phyloP scores from a whole-genome alignment of 2,329 filamentous ascomycete genomes.

The Colletotrichum chrysophilum region DNA sequence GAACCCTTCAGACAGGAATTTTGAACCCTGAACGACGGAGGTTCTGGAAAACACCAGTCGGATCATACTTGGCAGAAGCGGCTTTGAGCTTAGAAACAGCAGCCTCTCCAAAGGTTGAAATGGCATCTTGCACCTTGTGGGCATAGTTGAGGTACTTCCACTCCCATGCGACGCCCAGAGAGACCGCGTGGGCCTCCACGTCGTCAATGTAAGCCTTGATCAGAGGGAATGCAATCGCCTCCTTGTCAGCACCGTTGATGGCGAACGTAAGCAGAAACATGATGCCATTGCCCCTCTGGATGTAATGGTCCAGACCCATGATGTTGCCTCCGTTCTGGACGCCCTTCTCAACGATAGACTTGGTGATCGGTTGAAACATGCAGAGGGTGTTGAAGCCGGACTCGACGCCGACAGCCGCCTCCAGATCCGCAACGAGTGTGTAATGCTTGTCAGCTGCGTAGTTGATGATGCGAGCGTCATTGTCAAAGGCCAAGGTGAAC shows the following conservation, averaged over 20 bases:
- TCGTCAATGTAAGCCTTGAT: constrained; percentile 37
- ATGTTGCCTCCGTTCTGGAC: constrained; percentile 35
- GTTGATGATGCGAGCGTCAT: constrained; percentile 36
- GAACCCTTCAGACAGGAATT: constrained; percentile 22
- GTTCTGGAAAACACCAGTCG: constrained; percentile 41
- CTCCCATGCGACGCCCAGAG: constrained; percentile 28
- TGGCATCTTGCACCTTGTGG: constrained; percentile 39
- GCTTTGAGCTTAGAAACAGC: constrained; percentile 37
- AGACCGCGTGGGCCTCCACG: constrained; percentile 29
- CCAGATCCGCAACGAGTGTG: constrained; percentile 29
- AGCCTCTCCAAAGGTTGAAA: constrained; percentile 40
- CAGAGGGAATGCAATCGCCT: constrained; percentile 37
- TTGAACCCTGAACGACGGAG: constrained; percentile 36
- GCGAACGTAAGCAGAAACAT: constrained; percentile 36
- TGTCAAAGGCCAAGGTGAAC: constrained; percentile 40
- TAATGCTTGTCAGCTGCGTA: constrained; percentile 36
- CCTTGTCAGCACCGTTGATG: constrained; percentile 36
- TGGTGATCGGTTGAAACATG: constrained; percentile 37
- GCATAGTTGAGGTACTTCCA: constrained; percentile 52
- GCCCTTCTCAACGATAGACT: constrained; percentile 34
- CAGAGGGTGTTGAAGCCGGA: constrained; percentile 33
- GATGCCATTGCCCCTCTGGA: constrained; percentile 30
- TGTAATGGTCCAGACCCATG: constrained; percentile 36
- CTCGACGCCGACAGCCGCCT: constrained; percentile 25
- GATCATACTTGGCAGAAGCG: constrained; percentile 41